These are phyloP conservation scores for Termitomyces sp. DNA, from an alignment of 768 basidiomycete species.

Conservation along the genomic window DNA sequence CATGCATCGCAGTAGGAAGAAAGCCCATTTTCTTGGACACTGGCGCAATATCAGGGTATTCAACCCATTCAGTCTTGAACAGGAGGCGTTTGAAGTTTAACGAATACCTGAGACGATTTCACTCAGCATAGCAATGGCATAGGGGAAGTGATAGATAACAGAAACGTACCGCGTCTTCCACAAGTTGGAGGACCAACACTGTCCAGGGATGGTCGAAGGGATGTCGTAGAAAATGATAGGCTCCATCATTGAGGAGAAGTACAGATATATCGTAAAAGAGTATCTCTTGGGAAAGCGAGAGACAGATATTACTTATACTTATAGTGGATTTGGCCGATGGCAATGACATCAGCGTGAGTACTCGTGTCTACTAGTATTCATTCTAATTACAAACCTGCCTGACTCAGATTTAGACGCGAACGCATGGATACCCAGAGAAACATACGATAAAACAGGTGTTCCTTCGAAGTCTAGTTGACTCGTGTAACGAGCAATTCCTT, in stretches of 20 bases:
- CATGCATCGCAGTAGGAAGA: constrained; percentile 24
- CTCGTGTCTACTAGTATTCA: too few relatives aligned
- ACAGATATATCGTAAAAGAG: too few relatives aligned
- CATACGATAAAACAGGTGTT: too few relatives aligned
- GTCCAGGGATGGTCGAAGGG: constrained; percentile 20
- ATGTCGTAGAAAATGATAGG: constrained; percentile 16
- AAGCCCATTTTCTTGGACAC: constrained; percentile 29
- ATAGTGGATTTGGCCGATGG: too few relatives aligned
- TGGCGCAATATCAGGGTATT: constrained; percentile 36
- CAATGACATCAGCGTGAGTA: too few relatives aligned
- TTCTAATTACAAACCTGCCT: too few relatives aligned
- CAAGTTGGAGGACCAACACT: constrained; percentile 35
- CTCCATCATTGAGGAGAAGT: not conserved
- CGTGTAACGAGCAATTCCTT: too few relatives aligned
- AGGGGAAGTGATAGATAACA: not conserved
- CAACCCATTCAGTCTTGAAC: constrained; percentile 40
- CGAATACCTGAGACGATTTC: constrained; percentile 15
- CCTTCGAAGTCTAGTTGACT: too few relatives aligned
- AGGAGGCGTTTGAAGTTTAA: constrained; percentile 31
- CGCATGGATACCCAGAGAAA: too few relatives aligned
- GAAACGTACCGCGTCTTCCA: constrained; percentile 31
- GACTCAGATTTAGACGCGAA: too few relatives aligned
- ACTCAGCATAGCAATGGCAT: not conserved
- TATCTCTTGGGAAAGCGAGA: too few relatives aligned
- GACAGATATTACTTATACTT: too few relatives aligned